Conservation (phyloP, 352 stramenopile species). For the Phytophthora brassicae region DNA sequence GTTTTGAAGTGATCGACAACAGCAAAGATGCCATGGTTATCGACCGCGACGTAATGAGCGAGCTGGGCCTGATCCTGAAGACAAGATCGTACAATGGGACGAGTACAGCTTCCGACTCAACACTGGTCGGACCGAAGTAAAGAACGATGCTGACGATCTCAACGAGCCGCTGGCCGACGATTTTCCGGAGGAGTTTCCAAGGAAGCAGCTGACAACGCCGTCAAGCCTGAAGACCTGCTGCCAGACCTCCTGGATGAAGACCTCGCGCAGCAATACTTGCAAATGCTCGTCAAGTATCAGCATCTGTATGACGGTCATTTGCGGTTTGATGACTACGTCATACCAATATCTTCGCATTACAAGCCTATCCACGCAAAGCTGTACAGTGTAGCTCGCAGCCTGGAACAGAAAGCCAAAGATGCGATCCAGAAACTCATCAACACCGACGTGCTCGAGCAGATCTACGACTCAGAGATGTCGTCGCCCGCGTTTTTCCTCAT, state of each 20-base stretch:
- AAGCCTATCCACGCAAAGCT: neutral
- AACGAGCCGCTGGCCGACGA: too few species aligned
- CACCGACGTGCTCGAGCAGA: slow-evolving; percentile 12
- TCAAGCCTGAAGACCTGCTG: slow-evolving; percentile 2
- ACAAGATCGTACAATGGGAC: neutral
- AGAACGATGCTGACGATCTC: too few species aligned
- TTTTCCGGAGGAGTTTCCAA: too few species aligned
- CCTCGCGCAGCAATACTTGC: slow-evolving; percentile 3
- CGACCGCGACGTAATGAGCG: too few species aligned
- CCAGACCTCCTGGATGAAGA: neutral
- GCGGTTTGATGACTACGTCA: slow-evolving; percentile 1
- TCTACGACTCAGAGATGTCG: slow-evolving; percentile 3
- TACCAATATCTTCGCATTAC: slow-evolving; percentile 13
- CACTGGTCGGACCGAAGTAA: too few species aligned
- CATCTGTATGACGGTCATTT: neutral
- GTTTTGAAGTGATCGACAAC: too few species aligned
- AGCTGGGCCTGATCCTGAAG: slow-evolving; percentile 1
- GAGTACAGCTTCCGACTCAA: neutral
- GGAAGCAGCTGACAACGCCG: neutral
- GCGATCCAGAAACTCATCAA: slow-evolving; percentile 4
- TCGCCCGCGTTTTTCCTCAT: slow-evolving; percentile 12
- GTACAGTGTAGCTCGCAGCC: slow-evolving; percentile 3
- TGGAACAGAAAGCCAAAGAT: neutral
- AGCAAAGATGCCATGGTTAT: too few species aligned
- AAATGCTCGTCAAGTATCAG: slow-evolving; percentile 2